phyloP scores from a whole-genome alignment of 1,284 basidiomycete genomes.

The Wallemia hederae region DNA sequence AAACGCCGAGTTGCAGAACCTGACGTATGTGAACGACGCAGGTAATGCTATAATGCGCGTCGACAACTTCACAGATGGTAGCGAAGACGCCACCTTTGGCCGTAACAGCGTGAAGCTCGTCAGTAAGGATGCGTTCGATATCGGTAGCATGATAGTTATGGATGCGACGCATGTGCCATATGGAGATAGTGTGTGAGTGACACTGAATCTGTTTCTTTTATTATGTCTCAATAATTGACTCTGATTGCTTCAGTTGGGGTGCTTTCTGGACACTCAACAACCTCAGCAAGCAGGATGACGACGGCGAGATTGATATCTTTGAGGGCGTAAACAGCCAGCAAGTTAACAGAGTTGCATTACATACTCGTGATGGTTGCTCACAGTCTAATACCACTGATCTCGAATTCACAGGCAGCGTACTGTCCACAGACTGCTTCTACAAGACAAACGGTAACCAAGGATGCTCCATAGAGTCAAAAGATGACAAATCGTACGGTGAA shows the following conservation, averaged over 20 bases:
- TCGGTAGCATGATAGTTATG: background rate
- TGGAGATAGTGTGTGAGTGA: background rate
- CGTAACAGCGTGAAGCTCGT: background rate
- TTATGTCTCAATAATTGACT: too few relatives aligned
- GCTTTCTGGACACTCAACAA: background rate
- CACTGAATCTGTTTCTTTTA: too few relatives aligned
- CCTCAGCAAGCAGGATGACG: background rate
- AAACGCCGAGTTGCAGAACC: background rate
- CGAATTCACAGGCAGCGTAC: background rate
- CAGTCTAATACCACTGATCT: background rate
- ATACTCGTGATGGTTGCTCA: background rate
- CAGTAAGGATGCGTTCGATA: background rate
- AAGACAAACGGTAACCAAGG: background rate
- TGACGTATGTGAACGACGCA: background rate
- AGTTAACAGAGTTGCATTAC: background rate
- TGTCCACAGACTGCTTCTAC: background rate
- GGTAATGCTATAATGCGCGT: background rate
- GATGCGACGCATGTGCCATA: background rate
- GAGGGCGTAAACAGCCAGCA: background rate
- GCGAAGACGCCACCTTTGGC: background rate
- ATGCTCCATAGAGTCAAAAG: background rate
- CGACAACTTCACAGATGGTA: background rate
- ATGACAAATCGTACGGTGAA: constrained; percentile 29
- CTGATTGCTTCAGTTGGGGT: background rate
- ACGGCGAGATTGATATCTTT: constrained; percentile 1